Conservation (phyloP, 371 early-diverging fungal species). For the Saksenaea vasiformis region DNA sequence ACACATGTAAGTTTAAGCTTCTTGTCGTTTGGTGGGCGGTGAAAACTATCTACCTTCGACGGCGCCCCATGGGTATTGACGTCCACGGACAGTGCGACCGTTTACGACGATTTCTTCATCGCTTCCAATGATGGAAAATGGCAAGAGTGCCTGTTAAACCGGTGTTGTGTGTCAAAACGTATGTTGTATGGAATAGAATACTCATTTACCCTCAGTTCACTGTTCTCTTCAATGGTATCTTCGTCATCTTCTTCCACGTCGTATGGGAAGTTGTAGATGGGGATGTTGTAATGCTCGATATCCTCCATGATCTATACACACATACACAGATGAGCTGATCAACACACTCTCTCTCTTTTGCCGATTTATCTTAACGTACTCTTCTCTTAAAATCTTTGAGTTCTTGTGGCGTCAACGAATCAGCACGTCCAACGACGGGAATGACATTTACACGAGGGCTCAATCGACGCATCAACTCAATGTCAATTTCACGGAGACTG, state of each 20-base stretch:
- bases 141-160: constrained; percentile 64
- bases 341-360: background rate
- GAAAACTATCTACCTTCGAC: constrained; percentile 70
- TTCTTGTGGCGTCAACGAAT: constrained; percentile 76
- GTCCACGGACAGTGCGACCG: constrained; percentile 82
- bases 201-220: constrained; percentile 70
- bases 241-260: constrained; percentile 83
- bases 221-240: constrained; percentile 95
- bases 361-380: constrained; percentile 34
- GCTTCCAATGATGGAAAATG: constrained; percentile 96
- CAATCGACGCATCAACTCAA: constrained; percentile 94
- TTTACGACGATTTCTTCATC: constrained; percentile 88
- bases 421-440: constrained; percentile 86
- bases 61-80: constrained; percentile 99
- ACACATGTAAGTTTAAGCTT: background rate
- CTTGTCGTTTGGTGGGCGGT: background rate
- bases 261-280: constrained; percentile 84
- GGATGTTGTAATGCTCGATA: constrained; percentile 90
- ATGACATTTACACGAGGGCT: constrained; percentile 94
- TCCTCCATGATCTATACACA: constrained; percentile 84
- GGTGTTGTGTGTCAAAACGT: background rate
- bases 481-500: constrained; percentile 94
- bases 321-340: background rate
- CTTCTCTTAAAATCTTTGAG: constrained; percentile 81
- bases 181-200: background rate